Base-by-base conservation (phyloP, 2,329 filamentous ascomycete species). In the Shiraia sp. region DNA sequence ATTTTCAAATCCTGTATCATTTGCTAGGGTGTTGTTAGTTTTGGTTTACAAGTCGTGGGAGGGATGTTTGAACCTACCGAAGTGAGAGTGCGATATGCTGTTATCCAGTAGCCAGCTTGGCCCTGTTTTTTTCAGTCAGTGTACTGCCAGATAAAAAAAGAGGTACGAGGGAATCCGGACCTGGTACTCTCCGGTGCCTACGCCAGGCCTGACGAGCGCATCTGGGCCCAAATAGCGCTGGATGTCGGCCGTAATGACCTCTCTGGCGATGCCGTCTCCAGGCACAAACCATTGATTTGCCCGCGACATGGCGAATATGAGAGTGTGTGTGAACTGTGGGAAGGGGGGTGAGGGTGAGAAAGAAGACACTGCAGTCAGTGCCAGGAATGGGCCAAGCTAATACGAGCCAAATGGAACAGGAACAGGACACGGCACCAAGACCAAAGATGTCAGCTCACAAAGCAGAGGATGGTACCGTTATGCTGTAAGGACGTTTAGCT, bases 181-280 rank as follows among this genome's bases (percentile, higher is more conserved):
- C 65, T 74, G 66, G 56, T 73, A 66, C 42, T 74, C 70, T 40
- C 68, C 72, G 45, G 62, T 72, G 53, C 72, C 73, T 33, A 63
- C 52, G 34, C 75, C 75, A 28, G 75, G 75, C 54, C 71, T 69
- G 31, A 77, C 73, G 42, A 75, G 73, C 34, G 75, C 75, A 66
- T 78, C 75, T 47, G 72, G 73, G 38, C 75, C 75, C 42, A 78
- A 59, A 54, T 76, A 77, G 55, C 74, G 70, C 63, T 76, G 74
- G 53, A 78, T 77, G 62, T 78, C 75, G 51, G 74, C 73, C 33
- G 74, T 75, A 51, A 78, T 77, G 61, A 78, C 75, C 62, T 76
- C 71, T 57, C 75, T 62, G 42, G 74, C 72, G 56, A 78, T 78
- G 61, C 75, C 75, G 33, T 76, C 73, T 48, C 70, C 74, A 10